A percentile compares a stretch with the other conserved stretches of the same genome.
Conservation (phyloP, 2,329 filamentous ascomycete genomes). For the Penicillium sp. region DNA sequence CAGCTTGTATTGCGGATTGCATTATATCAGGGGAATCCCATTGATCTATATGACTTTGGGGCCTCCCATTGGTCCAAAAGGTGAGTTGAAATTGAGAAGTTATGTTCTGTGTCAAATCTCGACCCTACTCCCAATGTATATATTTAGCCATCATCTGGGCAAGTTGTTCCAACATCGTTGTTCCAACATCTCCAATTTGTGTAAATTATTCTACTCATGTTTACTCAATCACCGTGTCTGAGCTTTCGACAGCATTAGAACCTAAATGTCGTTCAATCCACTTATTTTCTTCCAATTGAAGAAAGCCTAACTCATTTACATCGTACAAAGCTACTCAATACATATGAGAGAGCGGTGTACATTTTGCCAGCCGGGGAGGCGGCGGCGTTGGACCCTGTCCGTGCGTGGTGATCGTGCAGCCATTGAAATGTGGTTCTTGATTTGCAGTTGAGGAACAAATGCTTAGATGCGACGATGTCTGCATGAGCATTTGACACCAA, state of each 20-base stretch:
- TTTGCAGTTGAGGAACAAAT: background rate
- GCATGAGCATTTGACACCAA: background rate
- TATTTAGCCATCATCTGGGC: background rate
- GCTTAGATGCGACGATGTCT: background rate
- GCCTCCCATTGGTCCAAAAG: too few relatives aligned
- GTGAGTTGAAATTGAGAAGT: background rate
- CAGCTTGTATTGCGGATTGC: background rate
- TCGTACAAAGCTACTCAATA: background rate
- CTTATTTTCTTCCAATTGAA: background rate
- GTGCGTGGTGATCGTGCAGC: constrained; percentile 2
- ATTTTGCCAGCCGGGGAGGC: constrained; percentile 5
- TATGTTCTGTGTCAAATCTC: background rate
- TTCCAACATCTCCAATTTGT: background rate
- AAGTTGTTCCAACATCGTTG: background rate
- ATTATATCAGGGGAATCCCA: too few relatives aligned
- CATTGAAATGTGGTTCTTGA: constrained; percentile 2
- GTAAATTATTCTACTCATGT: background rate
- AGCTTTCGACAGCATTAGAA: too few relatives aligned
- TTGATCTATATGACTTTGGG: background rate
- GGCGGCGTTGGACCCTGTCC: constrained; percentile 7
- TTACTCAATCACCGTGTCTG: background rate
- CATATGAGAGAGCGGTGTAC: constrained; percentile 1
- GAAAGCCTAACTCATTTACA: background rate
- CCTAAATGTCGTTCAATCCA: background rate
- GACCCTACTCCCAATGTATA: background rate